Percentiles rank a stretch among this genome's conserved stretches.
Evolutionary conservation across 352 stramenopile species (phyloP).

Genomic region (Phytophthora citrophthora): DNA sequence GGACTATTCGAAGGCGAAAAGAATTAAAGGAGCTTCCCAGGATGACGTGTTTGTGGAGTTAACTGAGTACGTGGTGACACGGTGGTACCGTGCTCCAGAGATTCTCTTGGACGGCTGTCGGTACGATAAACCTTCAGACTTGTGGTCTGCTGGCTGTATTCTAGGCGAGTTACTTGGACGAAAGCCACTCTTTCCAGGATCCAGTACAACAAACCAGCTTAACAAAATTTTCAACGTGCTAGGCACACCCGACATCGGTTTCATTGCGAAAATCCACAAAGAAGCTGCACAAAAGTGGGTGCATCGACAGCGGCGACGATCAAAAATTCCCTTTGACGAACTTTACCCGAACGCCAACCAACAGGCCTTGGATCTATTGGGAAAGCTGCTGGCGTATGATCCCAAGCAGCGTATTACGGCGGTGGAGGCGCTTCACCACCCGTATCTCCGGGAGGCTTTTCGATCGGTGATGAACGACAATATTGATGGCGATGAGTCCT

Average conservation of each 20-base stretch:
- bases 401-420: slow-evolving; percentile 82
- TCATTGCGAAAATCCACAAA: slow-evolving; percentile 73
- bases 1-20: slow-evolving; percentile 63
- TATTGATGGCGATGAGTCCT: slow-evolving; percentile 20
- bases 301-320: slow-evolving; percentile 59
- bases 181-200: slow-evolving; percentile 96
- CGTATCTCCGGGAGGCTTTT: slow-evolving; percentile 89
- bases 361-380: slow-evolving; percentile 72
- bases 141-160: slow-evolving; percentile 95
- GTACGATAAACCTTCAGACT: slow-evolving; percentile 78
- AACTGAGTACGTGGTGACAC: slow-evolving; percentile 83
- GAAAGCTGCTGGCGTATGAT: slow-evolving; percentile 76
- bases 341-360: slow-evolving; percentile 80
- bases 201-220: slow-evolving; percentile 96
- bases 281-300: slow-evolving; percentile 75
- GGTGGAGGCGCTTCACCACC: slow-evolving; percentile 94
- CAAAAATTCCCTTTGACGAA: slow-evolving; percentile 71
- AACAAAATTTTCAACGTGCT: slow-evolving; percentile 96
- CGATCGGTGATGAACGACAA: slow-evolving; percentile 43
- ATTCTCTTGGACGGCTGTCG: slow-evolving; percentile 91
- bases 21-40: slow-evolving; percentile 35
- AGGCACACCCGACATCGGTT: slow-evolving; percentile 81
- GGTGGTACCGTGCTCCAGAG: slow-evolving; percentile 88
- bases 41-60: slow-evolving; percentile 64
- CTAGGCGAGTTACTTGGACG: slow-evolving; percentile 95